Evolutionary conservation across 129 eudicot genomes (phyloP), one percentile per base, ranked within the genome.

Genomic region (Centaurea solstitialis): DNA sequence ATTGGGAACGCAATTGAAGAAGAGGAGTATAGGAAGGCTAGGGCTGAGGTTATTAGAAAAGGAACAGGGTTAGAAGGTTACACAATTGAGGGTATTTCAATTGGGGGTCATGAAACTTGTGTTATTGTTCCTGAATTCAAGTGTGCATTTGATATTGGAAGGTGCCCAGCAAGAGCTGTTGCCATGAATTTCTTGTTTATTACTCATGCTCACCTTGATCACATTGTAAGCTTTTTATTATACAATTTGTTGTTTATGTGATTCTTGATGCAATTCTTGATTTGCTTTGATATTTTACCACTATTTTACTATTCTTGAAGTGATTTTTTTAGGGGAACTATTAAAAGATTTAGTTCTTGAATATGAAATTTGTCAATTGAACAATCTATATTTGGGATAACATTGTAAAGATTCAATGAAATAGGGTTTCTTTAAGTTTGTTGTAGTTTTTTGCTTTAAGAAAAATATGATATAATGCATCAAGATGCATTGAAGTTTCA

Each of bases 191-290:
- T 88, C 74, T 75, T 95, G 78, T 95, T 93, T 71, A 95, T 95
- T 61, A 93, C 98, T 82, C 99, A 95, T 83, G 99, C 91, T 67
- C 99, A 95, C 77, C 98, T 95, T 79, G 99, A 95, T 80, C 99
- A 95, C 77, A 93, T 95, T 82, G 99, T 95, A 84, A 90, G 97
- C 9, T 39, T 70, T 73, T 12, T 3, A n/a, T n/a, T 37, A 18
- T 77, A 15, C 5, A 57, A 6, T 15, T 37, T 28, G 0, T 18
- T 13, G n/a, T 59, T 33, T 74, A 18, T 66, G 37, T 38, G 35
- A n/a, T 20, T 40, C 69, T 75, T 62, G 62, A 41, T 84, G 57
- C 24, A 33, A 72, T 15, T 57, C 13, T 17, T 33, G 67, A 13
- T 65, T 15, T 22, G 5, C 9, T 37, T 17, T 69, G 40, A 3